phyloP scores from a whole-genome alignment of 2,329 filamentous ascomycete species.

The Diaporthe vaccinii region DNA sequence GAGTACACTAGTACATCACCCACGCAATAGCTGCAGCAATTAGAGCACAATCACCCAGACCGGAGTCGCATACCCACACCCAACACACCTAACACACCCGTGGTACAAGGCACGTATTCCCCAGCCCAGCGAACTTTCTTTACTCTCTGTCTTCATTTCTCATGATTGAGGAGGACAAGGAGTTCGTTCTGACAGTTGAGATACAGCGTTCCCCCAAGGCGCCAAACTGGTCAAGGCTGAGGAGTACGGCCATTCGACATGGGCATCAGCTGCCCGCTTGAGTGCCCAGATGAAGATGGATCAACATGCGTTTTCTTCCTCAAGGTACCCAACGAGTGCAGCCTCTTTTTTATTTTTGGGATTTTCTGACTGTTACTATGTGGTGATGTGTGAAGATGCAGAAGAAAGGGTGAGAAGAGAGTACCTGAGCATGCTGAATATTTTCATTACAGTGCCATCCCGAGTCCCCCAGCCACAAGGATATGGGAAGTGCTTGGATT shows the following conservation, averaged over 20 bases:
- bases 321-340: neutral
- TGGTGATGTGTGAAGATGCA: neutral
- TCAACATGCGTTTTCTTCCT: neutral
- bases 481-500: neutral
- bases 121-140: too few relatives aligned
- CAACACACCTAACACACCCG: neutral
- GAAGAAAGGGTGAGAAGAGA: neutral
- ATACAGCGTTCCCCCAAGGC: neutral
- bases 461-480: neutral
- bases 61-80: too few relatives aligned
- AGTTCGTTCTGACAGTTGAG: neutral
- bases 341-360: neutral
- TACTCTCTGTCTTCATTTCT: neutral
- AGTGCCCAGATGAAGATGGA: neutral
- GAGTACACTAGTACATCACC: neutral
- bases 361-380: neutral
- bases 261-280: neutral
- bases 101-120: neutral
- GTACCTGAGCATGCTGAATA: neutral
- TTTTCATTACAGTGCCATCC: neutral
- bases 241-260: neutral
- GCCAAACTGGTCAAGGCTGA: neutral
- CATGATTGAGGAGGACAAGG: neutral
- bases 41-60: too few relatives aligned
- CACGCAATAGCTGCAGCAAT: too few relatives aligned